Conservation (phyloP, 352 stramenopile genomes). For the Peronospora destructor region DNA sequence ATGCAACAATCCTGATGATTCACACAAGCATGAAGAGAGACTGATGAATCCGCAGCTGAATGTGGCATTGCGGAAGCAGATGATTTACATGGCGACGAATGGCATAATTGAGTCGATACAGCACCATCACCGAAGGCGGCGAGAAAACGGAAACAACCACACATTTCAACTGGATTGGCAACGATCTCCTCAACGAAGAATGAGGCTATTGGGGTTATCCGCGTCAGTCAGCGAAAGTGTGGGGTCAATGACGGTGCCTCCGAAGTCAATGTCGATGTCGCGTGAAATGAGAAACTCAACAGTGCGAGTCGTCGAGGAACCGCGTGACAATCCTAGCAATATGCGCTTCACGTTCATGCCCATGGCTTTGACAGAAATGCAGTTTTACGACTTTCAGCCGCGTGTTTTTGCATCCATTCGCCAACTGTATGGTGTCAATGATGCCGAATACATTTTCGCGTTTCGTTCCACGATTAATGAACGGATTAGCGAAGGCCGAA, state of each 20-base stretch:
- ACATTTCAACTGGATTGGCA: slow-evolving; percentile 80
- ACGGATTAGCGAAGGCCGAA: slow-evolving; percentile 83
- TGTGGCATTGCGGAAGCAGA: slow-evolving; percentile 69
- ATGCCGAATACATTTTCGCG: slow-evolving; percentile 70
- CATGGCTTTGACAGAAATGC: slow-evolving; percentile 71
- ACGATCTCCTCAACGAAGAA: slow-evolving; percentile 48
- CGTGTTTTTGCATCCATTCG: slow-evolving; percentile 75
- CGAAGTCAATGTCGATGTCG: slow-evolving; percentile 24
- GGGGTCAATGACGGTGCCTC: slow-evolving; percentile 28
- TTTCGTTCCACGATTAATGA: slow-evolving; percentile 85
- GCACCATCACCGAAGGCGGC: slow-evolving; percentile 65
- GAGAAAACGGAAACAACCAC: slow-evolving; percentile 66
- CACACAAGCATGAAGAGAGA: slow-evolving; percentile 28
- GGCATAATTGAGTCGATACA: slow-evolving; percentile 84
- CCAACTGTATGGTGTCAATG: slow-evolving; percentile 54
- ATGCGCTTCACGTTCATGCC: slow-evolving; percentile 60
- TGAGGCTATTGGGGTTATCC: slow-evolving; percentile 42
- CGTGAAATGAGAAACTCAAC: slow-evolving; percentile 44
- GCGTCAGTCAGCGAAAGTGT: slow-evolving; percentile 29
- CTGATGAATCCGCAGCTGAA: slow-evolving; percentile 84
- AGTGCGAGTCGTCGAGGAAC: slow-evolving; percentile 57
- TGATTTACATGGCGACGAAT: slow-evolving; percentile 86
- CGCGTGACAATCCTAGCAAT: slow-evolving; percentile 33
- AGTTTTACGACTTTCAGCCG: slow-evolving; percentile 84
- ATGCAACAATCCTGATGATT: slow-evolving; percentile 13